Base-by-base conservation (phyloP, 768 basidiomycete genomes). In the Leccinellum albellum region DNA sequence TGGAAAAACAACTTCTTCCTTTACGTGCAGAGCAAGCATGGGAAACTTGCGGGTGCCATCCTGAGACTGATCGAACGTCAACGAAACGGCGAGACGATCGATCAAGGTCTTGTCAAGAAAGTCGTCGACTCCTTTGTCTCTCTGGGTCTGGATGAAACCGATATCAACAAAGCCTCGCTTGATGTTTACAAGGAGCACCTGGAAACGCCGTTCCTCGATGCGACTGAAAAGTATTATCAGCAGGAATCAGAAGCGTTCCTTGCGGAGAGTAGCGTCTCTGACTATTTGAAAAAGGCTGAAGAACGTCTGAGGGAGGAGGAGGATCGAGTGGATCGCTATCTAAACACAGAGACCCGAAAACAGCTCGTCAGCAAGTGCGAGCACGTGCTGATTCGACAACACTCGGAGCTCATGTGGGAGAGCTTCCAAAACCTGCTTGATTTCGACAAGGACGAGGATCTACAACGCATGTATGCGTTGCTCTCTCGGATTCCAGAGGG, bases 51-150 rank as follows among this genome's bases (percentile, higher is more conserved):
- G 0, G 83, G 84, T 58, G 94, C 95, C 9, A 82, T 98, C 47
- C 81, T 98, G 46, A 83, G 88, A 53, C 79, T 98, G 51, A 93
- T 99, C 64, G 95, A 98, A 75, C 83, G 83, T 40, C 95, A 98
- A 73, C 80, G 97, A 63, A 92, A 98, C 66, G 97, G 97, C 35
- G 92, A 97, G 66, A 85, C 83, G 21, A 94, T 98, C 68, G 94
- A 98, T 70, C 91, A 94, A 62, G 86, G 89, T 32, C 80, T 98
- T 32, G 84, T 98, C 59, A 98, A 94, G 78, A 91, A 91, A 71
- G 92, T 97, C 62, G 86, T 98, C 55, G 94, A 96, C 64, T 95
- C 91, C 13, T 91, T 98, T 65, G 89, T 98, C 24, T 95, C 94
- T 3, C 86, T 98, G 21, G 96, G 97, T 33, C 76, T 98, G 44